Conservation (phyloP, 495 filamentous ascomycete genomes). For the Podospora sp. region DNA sequence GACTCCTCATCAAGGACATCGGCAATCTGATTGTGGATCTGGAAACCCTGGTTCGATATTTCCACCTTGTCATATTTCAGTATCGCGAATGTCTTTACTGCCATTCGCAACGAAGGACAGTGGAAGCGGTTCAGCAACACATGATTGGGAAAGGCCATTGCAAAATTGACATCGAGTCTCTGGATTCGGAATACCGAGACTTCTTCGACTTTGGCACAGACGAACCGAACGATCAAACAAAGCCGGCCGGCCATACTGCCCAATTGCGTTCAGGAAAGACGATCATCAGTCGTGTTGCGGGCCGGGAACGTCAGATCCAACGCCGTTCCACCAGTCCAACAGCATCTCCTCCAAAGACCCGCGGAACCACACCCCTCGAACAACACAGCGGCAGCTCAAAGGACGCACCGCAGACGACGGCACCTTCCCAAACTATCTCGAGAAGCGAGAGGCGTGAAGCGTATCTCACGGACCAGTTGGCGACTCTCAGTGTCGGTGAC, state of each 20-base stretch:
- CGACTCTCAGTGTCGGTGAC: constrained; percentile 30
- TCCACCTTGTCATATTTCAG: constrained; percentile 33
- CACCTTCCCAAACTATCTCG: constrained; percentile 1
- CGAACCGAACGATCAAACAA: not conserved
- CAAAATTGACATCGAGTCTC: constrained; percentile 32
- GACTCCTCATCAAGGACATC: constrained; percentile 35
- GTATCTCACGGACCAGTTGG: not conserved
- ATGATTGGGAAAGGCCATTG: constrained; percentile 43
- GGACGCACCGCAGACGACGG: not conserved
- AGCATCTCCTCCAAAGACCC: not conserved
- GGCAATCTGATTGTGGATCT: constrained; percentile 34
- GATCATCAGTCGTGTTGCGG: constrained; percentile 2
- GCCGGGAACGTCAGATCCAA: not conserved
- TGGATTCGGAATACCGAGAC: constrained; percentile 29
- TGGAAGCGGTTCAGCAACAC: constrained; percentile 33
- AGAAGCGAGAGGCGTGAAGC: not conserved
- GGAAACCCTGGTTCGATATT: constrained; percentile 34
- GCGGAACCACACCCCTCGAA: not conserved
- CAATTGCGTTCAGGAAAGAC: constrained; percentile 39
- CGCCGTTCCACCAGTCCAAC: constrained; percentile 20
- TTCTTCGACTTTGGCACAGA: constrained; percentile 33
- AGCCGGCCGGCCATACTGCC: constrained; percentile 19
- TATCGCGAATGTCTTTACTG: constrained; percentile 43
- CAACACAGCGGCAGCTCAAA: not conserved
- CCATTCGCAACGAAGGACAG: constrained; percentile 21